phyloP scores from a whole-genome alignment of 257 asterid species.

The Prunella vulgaris region DNA sequence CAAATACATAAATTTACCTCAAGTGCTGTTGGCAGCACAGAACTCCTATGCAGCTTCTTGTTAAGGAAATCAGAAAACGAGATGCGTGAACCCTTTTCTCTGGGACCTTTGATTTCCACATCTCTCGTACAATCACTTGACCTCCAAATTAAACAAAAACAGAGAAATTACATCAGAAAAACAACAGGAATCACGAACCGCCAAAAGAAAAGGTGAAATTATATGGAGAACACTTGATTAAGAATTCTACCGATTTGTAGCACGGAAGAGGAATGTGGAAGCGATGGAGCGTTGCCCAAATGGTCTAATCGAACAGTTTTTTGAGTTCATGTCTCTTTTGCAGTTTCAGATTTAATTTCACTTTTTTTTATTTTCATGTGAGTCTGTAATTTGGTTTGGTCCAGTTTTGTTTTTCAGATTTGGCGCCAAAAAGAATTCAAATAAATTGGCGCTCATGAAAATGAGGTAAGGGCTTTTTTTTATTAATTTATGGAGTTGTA shows the following conservation, averaged over 20 bases:
- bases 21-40: conserved; percentile 46
- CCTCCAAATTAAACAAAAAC: conserved; percentile 18
- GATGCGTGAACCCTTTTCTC: conserved; percentile 35
- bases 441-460: conserved; percentile 9
- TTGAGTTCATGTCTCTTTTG: conserved; percentile 28
- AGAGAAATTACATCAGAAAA: neutral
- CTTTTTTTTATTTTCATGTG: neutral
- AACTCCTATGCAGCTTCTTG: conserved; percentile 52
- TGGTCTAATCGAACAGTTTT: conserved; percentile 36
- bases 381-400: neutral
- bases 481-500: neutral
- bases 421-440: conserved; percentile 22
- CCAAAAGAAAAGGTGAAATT: neutral
- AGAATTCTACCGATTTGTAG: conserved; percentile 39
- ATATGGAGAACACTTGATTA: too few relatives aligned
- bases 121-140: conserved; percentile 25
- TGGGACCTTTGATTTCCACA: conserved; percentile 27
- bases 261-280: conserved; percentile 48
- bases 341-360: neutral
- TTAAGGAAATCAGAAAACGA: conserved; percentile 67
- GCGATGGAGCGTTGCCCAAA: conserved; percentile 69
- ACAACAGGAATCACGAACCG: neutral
- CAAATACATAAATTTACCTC: conserved; percentile 27
- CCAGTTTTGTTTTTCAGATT: neutral
- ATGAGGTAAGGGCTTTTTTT: neutral